Base-by-base conservation (phyloP, 441 rosid genomes). In the Pelargonium citronellum region DNA sequence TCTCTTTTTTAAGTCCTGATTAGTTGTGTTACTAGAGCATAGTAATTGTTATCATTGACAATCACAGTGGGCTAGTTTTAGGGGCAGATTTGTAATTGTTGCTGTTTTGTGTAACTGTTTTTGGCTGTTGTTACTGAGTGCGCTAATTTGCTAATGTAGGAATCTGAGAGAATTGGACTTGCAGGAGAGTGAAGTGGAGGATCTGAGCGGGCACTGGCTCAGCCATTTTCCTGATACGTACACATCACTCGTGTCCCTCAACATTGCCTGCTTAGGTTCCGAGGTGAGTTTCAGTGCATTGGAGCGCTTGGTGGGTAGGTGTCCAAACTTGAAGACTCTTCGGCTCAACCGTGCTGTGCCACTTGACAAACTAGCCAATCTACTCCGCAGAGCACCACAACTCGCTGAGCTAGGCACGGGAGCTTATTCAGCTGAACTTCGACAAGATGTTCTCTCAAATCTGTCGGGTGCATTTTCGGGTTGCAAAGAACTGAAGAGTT, bases 101-200 rank as follows among this genome's bases (percentile, higher is more conserved):
- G 2, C 34, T 27, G 34, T 27, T 27, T 27, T 27, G 34, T 3
- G 34, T 27, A 27, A 27, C 34, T 1, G 1, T 27, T 27, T 27
- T 27, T 27, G 34, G 34, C 2, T 3, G 34, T 27, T 27, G 34
- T 27, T 27, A 27, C 34, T 27, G 53, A 47, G 53, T 47, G 22
- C 15, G 41, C 47, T 6, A 27, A 3, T 49, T 5, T 72, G 34
- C 34, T 68, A 41, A 73, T 69, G 64, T 81, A 92, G 98, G 87
- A 75, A 22, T 72, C 88, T 93, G 51, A 83, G 79, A 67, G 98
- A 93, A 82, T 88, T 93, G 74, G 98, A 93, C 80, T 86, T 93
- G 85, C 98, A 88, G 82, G 98, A 93, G 78, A 91, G 88, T 75
- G 97, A 93, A 63, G 79, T 93, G 19, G 96, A 91, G 65, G 98